phyloP scores from a whole-genome alignment of 1,139 yeast species.

The Taphrina sp. region DNA sequence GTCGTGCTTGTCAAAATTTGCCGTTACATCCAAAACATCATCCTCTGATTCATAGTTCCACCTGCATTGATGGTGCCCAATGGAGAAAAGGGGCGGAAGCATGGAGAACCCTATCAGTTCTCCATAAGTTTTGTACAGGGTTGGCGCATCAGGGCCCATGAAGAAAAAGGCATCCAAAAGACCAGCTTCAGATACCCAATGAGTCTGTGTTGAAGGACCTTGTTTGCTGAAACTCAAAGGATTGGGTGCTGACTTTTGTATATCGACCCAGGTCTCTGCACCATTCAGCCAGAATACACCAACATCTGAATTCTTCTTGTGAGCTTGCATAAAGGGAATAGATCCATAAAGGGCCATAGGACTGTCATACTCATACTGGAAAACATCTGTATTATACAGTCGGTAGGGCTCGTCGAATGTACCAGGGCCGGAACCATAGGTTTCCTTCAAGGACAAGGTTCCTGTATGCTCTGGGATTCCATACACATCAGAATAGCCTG shows the following conservation, averaged over 20 bases:
- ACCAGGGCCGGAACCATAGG: slow-evolving; percentile 47
- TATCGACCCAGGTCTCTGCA: slow-evolving; percentile 89
- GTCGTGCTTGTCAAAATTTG: slow-evolving; percentile 65
- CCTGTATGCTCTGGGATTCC: slow-evolving; percentile 98
- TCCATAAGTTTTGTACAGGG: slow-evolving; percentile 64
- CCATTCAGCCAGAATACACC: slow-evolving; percentile 91
- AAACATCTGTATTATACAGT: slow-evolving; percentile 85
- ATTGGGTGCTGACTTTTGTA: slow-evolving; percentile 47
- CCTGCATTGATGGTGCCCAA: slow-evolving; percentile 94
- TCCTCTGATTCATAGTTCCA: slow-evolving; percentile 92
- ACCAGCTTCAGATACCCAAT: slow-evolving; percentile 95
- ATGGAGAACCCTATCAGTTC: slow-evolving; percentile 68
- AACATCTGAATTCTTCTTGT: slow-evolving; percentile 56
- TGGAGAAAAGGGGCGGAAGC: slow-evolving; percentile 75
- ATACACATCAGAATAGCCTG: slow-evolving; percentile 61
- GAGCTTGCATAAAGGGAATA: slow-evolving; percentile 80
- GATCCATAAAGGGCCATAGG: slow-evolving; percentile 92
- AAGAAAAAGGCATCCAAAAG: slow-evolving; percentile 71
- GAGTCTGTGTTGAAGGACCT: slow-evolving; percentile 50
- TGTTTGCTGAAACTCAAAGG: slow-evolving; percentile 35
- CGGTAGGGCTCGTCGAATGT: slow-evolving; percentile 69
- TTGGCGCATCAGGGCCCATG: slow-evolving; percentile 60
- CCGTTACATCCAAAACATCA: slow-evolving; percentile 71
- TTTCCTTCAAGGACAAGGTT: slow-evolving; percentile 66
- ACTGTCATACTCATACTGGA: slow-evolving; percentile 82